Percentiles rank a stretch among this genome's conserved stretches.
Evolutionary conservation across 306 rosid species (phyloP).

Genomic region (Acacia acuminata): DNA sequence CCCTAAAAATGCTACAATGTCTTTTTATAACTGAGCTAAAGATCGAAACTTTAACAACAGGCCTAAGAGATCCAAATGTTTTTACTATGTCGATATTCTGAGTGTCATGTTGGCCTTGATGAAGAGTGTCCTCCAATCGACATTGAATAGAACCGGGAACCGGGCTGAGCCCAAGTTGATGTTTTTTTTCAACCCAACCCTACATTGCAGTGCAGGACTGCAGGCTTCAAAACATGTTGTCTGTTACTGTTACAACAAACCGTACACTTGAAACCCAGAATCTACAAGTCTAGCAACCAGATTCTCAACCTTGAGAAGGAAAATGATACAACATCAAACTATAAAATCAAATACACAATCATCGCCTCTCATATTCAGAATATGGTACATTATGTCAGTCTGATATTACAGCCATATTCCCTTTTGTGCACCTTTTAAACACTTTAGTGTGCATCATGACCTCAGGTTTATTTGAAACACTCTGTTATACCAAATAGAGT

Average conservation of each 20-base stretch:
- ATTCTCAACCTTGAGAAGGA: background rate
- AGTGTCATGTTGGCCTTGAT: no score
- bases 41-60: background rate
- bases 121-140: no score
- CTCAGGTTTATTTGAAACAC: slow-evolving; percentile 78
- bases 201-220: background rate
- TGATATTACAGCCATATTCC: slow-evolving; percentile 2
- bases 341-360: background rate
- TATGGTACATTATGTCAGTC: background rate
- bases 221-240: background rate
- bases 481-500: slow-evolving; percentile 90
- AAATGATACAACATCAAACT: background rate
- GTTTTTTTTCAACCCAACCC: background rate
- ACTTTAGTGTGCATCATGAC: slow-evolving; percentile 19
- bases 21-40: background rate
- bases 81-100: no score
- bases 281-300: background rate
- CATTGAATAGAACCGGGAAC: no score
- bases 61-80: background rate
- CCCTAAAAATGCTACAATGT: background rate
- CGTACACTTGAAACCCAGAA: background rate
- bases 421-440: background rate
- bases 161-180: background rate
- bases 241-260: background rate
- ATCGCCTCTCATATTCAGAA: slow-evolving; percentile 3